Evolutionary conservation across 2,329 filamentous ascomycete species (phyloP).

Genomic region (Phaeosphaeria sp.): DNA sequence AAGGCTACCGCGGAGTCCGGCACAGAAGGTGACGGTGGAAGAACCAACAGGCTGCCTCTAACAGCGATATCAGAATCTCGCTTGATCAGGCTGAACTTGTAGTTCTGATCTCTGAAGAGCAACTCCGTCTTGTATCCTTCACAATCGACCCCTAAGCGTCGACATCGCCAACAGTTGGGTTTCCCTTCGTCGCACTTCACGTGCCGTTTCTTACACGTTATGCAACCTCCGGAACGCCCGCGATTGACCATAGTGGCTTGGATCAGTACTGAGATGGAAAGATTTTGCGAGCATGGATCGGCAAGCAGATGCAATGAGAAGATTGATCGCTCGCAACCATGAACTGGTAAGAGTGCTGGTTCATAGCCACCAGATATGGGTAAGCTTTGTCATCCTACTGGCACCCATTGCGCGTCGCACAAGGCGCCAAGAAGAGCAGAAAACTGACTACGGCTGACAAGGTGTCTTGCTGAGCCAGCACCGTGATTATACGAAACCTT

Average conservation of each 20-base stretch:
- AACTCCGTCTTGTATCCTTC: slow-evolving; percentile 7
- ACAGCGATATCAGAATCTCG: not conserved
- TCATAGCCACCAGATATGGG: not conserved
- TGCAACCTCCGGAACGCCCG: slow-evolving; percentile 8
- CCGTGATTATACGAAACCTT: not conserved
- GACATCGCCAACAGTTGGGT: slow-evolving; percentile 7
- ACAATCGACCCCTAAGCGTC: slow-evolving; percentile 4
- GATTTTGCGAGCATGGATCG: not conserved
- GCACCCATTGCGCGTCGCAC: not conserved
- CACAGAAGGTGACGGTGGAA: not conserved
- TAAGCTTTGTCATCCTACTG: not conserved
- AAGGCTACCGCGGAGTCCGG: slow-evolving; percentile 2
- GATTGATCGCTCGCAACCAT: not conserved
- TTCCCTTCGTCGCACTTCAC: slow-evolving; percentile 13
- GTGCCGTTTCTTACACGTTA: slow-evolving; percentile 7
- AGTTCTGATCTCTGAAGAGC: slow-evolving; percentile 8
- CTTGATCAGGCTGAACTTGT: slow-evolving; percentile 3
- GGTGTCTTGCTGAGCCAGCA: not conserved
- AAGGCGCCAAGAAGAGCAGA: not conserved
- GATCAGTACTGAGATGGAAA: not conserved
- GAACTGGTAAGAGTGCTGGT: not conserved
- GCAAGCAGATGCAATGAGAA: not conserved
- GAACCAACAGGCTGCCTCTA: not conserved
- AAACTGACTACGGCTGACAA: not conserved
- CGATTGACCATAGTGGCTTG: slow-evolving; percentile 2